These are phyloP conservation scores for Trametes cinnabarina DNA, from an alignment of 768 basidiomycete genomes.

Conservation along the genomic window DNA sequence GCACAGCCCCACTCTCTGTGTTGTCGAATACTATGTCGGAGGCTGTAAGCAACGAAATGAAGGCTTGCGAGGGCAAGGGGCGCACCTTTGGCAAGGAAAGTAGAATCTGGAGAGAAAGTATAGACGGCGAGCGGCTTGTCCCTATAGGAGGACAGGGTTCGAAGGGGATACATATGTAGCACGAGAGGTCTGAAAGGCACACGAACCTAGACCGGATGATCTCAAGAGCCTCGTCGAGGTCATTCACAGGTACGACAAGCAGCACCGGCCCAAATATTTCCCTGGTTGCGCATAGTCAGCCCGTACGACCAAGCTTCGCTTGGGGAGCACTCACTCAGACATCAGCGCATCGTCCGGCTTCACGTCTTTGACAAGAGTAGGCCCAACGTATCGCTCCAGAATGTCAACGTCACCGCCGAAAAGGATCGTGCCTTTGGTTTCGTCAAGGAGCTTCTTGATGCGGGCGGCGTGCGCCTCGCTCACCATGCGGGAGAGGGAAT, in stretches of 20 bases:
- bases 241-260: slow-evolving; percentile 66
- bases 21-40: slow-evolving; percentile 47
- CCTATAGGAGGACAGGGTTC: no score
- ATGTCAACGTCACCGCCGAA: slow-evolving; percentile 63
- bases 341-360: slow-evolving; percentile 65
- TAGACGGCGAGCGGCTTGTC: slow-evolving; percentile 77
- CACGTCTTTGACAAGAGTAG: slow-evolving; percentile 69
- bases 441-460: slow-evolving; percentile 56
- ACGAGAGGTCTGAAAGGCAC: no score
- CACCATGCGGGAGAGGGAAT: slow-evolving; percentile 51
- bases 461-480: slow-evolving; percentile 52
- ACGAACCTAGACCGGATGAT: slow-evolving; percentile 60
- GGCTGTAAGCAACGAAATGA: not conserved
- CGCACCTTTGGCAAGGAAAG: slow-evolving; percentile 61
- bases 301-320: not conserved
- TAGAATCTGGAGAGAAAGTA: slow-evolving; percentile 62
- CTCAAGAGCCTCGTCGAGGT: slow-evolving; percentile 67
- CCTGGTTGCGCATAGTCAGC: slow-evolving; percentile 35
- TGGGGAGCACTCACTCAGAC: slow-evolving; percentile 54
- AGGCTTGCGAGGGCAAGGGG: slow-evolving; percentile 21
- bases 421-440: slow-evolving; percentile 64
- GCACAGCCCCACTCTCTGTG: no score
- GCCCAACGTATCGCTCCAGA: slow-evolving; percentile 58
- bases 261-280: slow-evolving; percentile 86
- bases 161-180: no score